phyloP scores from a whole-genome alignment of 345 rosid genomes.

The Fremontodendron californicum region DNA sequence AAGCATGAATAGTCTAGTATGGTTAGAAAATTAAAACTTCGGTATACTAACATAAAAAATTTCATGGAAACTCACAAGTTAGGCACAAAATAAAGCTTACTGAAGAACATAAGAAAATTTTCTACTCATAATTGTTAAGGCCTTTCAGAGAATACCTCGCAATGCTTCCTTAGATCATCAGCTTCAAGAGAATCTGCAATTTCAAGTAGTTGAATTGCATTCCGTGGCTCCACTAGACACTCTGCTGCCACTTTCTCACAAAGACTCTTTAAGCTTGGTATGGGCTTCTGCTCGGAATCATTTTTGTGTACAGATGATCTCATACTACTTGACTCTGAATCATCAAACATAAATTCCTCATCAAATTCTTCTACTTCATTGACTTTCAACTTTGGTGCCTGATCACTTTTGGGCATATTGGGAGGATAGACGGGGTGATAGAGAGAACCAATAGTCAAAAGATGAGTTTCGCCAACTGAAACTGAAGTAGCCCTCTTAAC shows the following conservation, averaged over 20 bases:
- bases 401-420: constrained; percentile 23
- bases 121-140: neutral
- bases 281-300: constrained; percentile 29
- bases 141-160: constrained; percentile 57
- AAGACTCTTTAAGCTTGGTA: constrained; percentile 76
- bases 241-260: constrained; percentile 95
- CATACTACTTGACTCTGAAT: constrained; percentile 35
- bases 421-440: constrained; percentile 73
- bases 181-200: constrained; percentile 96
- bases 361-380: constrained; percentile 47
- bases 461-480: constrained; percentile 94
- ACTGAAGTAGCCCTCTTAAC: constrained; percentile 82
- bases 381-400: constrained; percentile 29
- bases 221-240: constrained; percentile 84
- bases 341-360: constrained; percentile 60
- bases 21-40: neutral
- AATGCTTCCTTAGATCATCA: constrained; percentile 70
- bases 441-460: constrained; percentile 73
- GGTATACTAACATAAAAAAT: neutral
- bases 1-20: neutral
- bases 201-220: constrained; percentile 82
- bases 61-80: neutral
- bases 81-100: neutral
- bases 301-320: constrained; percentile 24
- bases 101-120: neutral